Base-by-base conservation (phyloP, 202 grass and related monocot genomes). In the Zoysia matrella region DNA sequence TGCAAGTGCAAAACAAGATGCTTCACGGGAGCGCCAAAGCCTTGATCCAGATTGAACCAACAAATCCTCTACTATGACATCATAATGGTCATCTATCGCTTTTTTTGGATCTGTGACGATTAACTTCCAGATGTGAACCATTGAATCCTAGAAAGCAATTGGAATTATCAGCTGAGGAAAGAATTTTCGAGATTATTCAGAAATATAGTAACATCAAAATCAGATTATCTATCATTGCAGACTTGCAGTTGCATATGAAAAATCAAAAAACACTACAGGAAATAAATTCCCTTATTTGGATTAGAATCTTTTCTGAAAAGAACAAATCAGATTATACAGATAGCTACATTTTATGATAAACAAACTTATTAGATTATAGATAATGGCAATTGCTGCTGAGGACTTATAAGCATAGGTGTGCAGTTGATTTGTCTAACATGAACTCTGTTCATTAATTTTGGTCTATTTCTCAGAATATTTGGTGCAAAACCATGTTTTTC, bases 121-220 rank as follows among this genome's bases (percentile, higher is more conserved):
- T 79, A 94, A 91, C 85, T 98, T 98, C 95, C 95, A 98, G 79
- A 98, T 98, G 67, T 98, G 95, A 12, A 46, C 92, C 95, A 98
- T 98, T 65, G 95, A 94, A 98, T 98, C 95, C 95, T 98, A 85
- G 67, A 82, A 83, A 8, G 64, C 2, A 78, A 55, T 11, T 64
- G 15, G 52, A 81, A 83, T 40, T 80, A 40, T 63, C 67, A 89
- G 61, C 72, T 77, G 40, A 77, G 60, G 82, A 72, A 72, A 81
- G 16, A 39, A 9, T 8, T 79, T 53, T 44, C 65, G 51, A 86
- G 36, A 49, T 58, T 55, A 64, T 72, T 71, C 16, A 72, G 11
- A 65, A 72, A 65, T 78, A 60, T 49, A 43, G 9, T 66, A 55
- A 74, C 7, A 42, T 69, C 48, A 55, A 45, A 71, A 73, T 81